Evolutionary conservation across 1,284 basidiomycete species (phyloP).

Genomic region (Cystobasidiaceae sp.): DNA sequence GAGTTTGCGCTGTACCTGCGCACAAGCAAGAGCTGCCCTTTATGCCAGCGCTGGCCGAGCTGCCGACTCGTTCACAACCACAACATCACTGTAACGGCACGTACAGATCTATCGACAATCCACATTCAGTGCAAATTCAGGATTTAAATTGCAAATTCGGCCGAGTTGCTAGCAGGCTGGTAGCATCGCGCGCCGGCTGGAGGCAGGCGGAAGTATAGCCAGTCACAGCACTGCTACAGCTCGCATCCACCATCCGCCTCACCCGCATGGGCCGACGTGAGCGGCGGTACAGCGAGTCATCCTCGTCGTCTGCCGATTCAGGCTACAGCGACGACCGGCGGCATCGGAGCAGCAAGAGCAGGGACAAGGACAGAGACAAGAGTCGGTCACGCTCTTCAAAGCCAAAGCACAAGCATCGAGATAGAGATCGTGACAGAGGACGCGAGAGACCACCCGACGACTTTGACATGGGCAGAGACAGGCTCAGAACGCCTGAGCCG

Average conservation of each 20-base stretch:
- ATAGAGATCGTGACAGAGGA: slow-evolving; percentile 4
- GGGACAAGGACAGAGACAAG: background rate
- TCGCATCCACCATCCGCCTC: background rate
- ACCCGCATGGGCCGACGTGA: slow-evolving; percentile 23
- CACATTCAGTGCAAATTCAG: too few species aligned
- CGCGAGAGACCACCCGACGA: too few species aligned
- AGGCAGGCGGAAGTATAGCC: background rate
- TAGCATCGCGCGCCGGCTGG: too few species aligned
- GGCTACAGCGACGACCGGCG: background rate
- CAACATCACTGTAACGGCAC: too few species aligned
- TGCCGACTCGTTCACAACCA: too few species aligned
- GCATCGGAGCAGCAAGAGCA: background rate
- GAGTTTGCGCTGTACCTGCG: too few species aligned
- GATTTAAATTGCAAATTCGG: too few species aligned
- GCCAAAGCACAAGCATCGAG: background rate
- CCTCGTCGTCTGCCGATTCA: slow-evolving; percentile 1
- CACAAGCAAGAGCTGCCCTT: too few species aligned
- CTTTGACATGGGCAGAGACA: background rate
- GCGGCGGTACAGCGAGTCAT: background rate
- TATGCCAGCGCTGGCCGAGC: too few species aligned
- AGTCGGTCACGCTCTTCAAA: background rate
- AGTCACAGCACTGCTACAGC: background rate
- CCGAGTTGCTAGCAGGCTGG: too few species aligned
- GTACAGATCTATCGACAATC: too few species aligned
- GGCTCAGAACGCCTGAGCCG: background rate